A percentile compares a stretch with the other conserved stretches of the same genome.
These are phyloP conservation scores for Aspergillus sclerotialis DNA, from an alignment of 2,329 filamentous ascomycete species.

Conservation along the genomic window DNA sequence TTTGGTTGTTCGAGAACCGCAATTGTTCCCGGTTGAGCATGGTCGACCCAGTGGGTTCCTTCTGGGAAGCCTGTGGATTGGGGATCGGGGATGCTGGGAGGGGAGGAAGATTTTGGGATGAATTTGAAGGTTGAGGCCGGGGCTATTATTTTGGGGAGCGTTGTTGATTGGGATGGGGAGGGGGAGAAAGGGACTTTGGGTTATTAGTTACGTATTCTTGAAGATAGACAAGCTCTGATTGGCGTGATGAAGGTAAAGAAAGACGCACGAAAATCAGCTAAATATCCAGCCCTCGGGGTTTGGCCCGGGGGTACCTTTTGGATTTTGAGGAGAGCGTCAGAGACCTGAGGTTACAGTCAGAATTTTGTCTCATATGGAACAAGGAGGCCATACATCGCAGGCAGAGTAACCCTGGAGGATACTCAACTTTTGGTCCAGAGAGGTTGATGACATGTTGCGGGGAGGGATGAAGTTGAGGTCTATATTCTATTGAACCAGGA, in stretches of 20 bases:
- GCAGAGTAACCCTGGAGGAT: constrained; percentile 31
- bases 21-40: constrained; percentile 53
- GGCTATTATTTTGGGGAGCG: constrained; percentile 31
- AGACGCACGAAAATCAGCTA: constrained; percentile 53
- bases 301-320: constrained; percentile 35
- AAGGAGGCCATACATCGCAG: constrained; percentile 31
- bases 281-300: constrained; percentile 58
- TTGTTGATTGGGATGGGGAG: constrained; percentile 19
- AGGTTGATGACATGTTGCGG: constrained; percentile 23
- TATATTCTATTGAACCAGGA: too few species aligned
- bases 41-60: constrained; percentile 63
- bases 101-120: constrained; percentile 48
- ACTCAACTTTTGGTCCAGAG: constrained; percentile 29
- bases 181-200: constrained; percentile 29
- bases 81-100: constrained; percentile 18
- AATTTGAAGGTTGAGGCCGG: constrained; percentile 47
- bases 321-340: constrained; percentile 66
- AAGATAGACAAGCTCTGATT: neutral
- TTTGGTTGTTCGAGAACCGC: constrained; percentile 61
- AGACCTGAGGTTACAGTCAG: constrained; percentile 44
- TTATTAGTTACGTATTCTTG: constrained; percentile 7
- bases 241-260: neutral
- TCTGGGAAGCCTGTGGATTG: constrained; percentile 48
- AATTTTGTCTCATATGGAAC: neutral
- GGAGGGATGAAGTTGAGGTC: too few species aligned